Evolutionary conservation across 2,329 filamentous ascomycete species (phyloP), one percentile per base, ranked within the genome.

Genomic region (Cladosporium velox): DNA sequence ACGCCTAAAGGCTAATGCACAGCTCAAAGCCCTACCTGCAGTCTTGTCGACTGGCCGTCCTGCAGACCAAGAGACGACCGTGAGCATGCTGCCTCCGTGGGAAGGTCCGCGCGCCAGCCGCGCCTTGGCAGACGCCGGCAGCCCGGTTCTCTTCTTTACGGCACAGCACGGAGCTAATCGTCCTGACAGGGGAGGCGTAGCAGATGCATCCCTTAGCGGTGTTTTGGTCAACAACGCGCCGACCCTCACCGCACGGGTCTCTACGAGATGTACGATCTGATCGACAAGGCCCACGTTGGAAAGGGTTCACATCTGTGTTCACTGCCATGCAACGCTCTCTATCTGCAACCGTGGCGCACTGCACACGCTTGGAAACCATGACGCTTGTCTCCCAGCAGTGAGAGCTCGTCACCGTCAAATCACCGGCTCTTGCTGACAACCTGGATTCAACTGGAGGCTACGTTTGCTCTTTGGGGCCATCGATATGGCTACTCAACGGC

Each of bases 321-420:
- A 34, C 32, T 58, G 55, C 30, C 55, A 58, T 41, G 34, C 34
- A 32, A 32, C 32, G 34, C 55, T 59, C 38, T 49, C 59, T 61
- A 41, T 52, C 60, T 55, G 60, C 60, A 41, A 63, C 60, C 34
- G 60, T 54, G 60, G 60, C 60, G 49, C 49, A 41, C 28, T 26
- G 60, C 60, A 41, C 49, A 55, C 38, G 60, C 60, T 26, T 61
- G n/a, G n/a, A 47, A 21, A 21, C n/a, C 41, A 12, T 47, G 41
- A 47, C 41, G n/a, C n/a, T 24, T 21, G 8, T 47, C n/a, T 21
- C 3, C 41, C 41, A 24, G n/a, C 21, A 30, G 28, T 4, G n/a
- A 47, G n/a, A 21, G 41, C 41, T 47, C 10, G 10, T 24, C n/a
- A 7, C 41, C 41, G 41, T n/a, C 41, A 11, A 47, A 47, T 12